These are phyloP conservation scores for Arthrobotrys iridis DNA, from an alignment of 2,329 filamentous ascomycete species.

Conservation along the genomic window DNA sequence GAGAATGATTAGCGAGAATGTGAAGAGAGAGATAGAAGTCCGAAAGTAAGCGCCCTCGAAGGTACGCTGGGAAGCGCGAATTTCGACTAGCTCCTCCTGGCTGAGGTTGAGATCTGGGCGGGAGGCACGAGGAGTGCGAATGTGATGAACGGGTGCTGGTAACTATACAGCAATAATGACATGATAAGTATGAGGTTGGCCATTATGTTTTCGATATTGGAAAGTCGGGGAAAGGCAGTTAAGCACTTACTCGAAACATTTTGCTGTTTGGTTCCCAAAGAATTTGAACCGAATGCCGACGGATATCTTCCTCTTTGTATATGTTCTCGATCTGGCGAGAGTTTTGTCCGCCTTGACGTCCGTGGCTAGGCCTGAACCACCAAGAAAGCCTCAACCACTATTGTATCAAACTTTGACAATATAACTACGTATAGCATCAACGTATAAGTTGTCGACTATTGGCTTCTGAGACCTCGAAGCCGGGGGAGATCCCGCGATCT, in stretches of 20 bases:
- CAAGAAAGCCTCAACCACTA: neutral
- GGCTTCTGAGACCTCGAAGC: neutral
- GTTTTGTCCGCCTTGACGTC: neutral
- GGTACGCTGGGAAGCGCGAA: constrained; percentile 92
- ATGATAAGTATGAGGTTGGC: neutral
- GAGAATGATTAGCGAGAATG: constrained; percentile 90
- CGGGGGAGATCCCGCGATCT: neutral
- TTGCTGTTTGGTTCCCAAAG: neutral
- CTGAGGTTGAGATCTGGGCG: constrained; percentile 67
- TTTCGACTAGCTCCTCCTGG: constrained; percentile 85
- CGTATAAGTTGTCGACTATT: neutral
- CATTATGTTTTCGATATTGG: neutral
- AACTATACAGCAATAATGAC: constrained; percentile 5
- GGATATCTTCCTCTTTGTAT: no score
- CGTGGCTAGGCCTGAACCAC: neutral
- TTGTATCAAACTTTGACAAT: neutral
- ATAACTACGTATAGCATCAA: neutral
- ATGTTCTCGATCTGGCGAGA: no score
- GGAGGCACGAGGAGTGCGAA: constrained; percentile 3
- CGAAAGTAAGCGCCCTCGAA: constrained; percentile 98
- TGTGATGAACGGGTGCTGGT: constrained; percentile 29
- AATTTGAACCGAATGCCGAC: no score
- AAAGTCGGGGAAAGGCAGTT: neutral
- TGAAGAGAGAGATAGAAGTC: constrained; percentile 93
- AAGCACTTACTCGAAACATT: constrained; percentile 19